Conservation (phyloP, 129 eudicot genomes). For the Daucus carota region DH1_v3.0 NC_030384.2:19385501-19386000, state of each 20-base stretch:
- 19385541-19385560: background rate
- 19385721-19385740: constrained; percentile 49
- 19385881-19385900: background rate
- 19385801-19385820: constrained; percentile 66
- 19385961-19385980: constrained; percentile 73
- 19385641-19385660: background rate
- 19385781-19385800: background rate
- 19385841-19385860: constrained; percentile 72
- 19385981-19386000: constrained; percentile 80
- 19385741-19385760: constrained; percentile 1
- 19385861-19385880: constrained; percentile 78
- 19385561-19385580: background rate
- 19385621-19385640: background rate
- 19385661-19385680: constrained; percentile 46
- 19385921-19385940: background rate
- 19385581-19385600: background rate
- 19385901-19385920: background rate
- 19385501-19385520: background rate
- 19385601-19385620: background rate
- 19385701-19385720: constrained; percentile 94
- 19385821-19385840: constrained; percentile 80
- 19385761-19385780: background rate
- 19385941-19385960: constrained; percentile 15
- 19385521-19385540: background rate
- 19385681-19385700: constrained; percentile 92